phyloP scores from a whole-genome alignment of 345 rosid species.

The Brassica rapa region DNA sequence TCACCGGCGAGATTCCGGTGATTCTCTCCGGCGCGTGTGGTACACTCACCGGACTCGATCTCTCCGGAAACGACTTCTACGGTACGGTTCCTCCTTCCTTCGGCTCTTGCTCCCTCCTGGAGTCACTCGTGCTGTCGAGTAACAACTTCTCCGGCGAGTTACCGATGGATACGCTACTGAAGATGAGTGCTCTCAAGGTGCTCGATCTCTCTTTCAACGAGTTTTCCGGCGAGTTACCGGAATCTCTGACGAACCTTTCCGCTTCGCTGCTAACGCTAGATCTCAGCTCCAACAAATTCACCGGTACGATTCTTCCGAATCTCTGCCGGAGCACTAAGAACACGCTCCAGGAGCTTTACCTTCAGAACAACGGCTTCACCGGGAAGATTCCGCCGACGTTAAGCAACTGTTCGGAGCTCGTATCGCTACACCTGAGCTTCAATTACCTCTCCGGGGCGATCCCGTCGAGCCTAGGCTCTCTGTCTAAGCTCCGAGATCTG shows the following conservation, averaged over 20 bases:
- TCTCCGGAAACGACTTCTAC: slow-evolving; percentile 67
- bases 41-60: slow-evolving; percentile 70
- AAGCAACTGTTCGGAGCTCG: slow-evolving; percentile 85
- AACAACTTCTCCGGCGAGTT: slow-evolving; percentile 76
- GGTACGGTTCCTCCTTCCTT: slow-evolving; percentile 70
- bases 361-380: slow-evolving; percentile 67
- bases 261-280: slow-evolving; percentile 61
- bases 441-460: slow-evolving; percentile 71
- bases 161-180: slow-evolving; percentile 59
- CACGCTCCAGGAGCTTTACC: slow-evolving; percentile 61
- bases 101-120: slow-evolving; percentile 60
- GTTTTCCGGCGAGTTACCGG: slow-evolving; percentile 64
- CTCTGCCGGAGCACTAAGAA: slow-evolving; percentile 57
- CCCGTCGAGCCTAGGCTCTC: slow-evolving; percentile 77
- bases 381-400: slow-evolving; percentile 70
- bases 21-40: slow-evolving; percentile 63
- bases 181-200: slow-evolving; percentile 60
- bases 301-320: slow-evolving; percentile 58
- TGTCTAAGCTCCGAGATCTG: slow-evolving; percentile 72
- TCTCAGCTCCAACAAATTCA: slow-evolving; percentile 76
- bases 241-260: slow-evolving; percentile 58
- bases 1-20: slow-evolving; percentile 72
- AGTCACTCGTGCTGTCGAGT: slow-evolving; percentile 55
- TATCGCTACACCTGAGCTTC: slow-evolving; percentile 87
- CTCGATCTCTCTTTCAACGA: slow-evolving; percentile 61